Evolutionary conservation across 805 yeast species (phyloP).

Genomic region (Vanderwaltozyma verrucispora): DNA sequence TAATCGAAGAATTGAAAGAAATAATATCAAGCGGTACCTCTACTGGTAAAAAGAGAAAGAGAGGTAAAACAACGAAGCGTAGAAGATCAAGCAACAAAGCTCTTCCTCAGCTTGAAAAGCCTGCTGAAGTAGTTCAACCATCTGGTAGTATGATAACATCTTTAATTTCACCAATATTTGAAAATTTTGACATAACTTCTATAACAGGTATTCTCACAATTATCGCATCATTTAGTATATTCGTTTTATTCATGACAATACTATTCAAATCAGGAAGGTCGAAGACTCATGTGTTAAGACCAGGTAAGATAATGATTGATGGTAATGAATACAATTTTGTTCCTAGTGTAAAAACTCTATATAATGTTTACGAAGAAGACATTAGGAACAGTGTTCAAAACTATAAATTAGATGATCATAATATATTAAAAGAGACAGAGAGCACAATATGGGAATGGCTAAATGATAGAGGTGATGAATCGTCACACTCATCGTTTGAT

Average conservation of each 20-base stretch:
- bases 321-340: slow-evolving; percentile 31
- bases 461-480: slow-evolving; percentile 29
- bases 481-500: slow-evolving; percentile 3
- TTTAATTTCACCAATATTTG: slow-evolving; percentile 3
- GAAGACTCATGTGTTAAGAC: slow-evolving; percentile 12
- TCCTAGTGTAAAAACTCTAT: slow-evolving; percentile 32
- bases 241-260: slow-evolving; percentile 6
- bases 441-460: slow-evolving; percentile 68
- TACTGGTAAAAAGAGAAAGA: slow-evolving; percentile 2
- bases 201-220: slow-evolving; percentile 8
- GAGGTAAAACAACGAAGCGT: neutral
- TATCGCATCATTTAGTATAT: slow-evolving; percentile 3
- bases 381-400: slow-evolving; percentile 8
- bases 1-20: slow-evolving; percentile 34
- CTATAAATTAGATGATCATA: slow-evolving; percentile 6
- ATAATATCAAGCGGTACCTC: slow-evolving; percentile 20
- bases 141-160: slow-evolving; percentile 1
- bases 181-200: slow-evolving; percentile 14
- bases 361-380: slow-evolving; percentile 22
- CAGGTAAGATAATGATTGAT: slow-evolving; percentile 25
- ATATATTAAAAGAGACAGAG: slow-evolving; percentile 39
- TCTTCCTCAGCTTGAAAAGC: neutral
- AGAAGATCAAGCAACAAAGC: slow-evolving; percentile 1
- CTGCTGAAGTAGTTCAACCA: neutral
- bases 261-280: slow-evolving; percentile 3